Conservation (phyloP, 2,329 filamentous ascomycete genomes). For the Apiospora hydei region DNA sequence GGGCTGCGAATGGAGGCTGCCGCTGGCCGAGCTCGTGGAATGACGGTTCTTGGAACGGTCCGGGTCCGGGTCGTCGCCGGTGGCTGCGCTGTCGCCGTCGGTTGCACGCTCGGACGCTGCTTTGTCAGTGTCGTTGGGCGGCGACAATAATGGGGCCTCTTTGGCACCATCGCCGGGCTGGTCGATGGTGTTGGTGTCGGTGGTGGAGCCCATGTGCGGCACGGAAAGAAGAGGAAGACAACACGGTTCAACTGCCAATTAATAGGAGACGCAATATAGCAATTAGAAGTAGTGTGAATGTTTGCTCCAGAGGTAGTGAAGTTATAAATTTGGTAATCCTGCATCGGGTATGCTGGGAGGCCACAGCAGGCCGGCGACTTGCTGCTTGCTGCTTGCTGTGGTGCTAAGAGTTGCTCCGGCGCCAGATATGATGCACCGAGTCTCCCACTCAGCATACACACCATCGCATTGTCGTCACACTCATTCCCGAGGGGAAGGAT, state of each 20-base stretch:
- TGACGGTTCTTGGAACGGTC: background rate
- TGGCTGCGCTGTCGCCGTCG: background rate
- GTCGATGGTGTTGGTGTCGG: background rate
- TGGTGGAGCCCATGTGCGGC: constrained; percentile 9
- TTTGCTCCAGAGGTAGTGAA: background rate
- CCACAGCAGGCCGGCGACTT: too few species aligned
- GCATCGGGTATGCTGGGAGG: background rate
- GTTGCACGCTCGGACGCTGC: background rate
- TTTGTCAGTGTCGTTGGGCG: background rate
- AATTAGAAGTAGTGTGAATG: background rate
- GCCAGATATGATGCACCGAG: background rate
- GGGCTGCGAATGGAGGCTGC: background rate
- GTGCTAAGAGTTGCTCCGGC: background rate
- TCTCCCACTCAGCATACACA: background rate
- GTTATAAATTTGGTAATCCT: too few species aligned
- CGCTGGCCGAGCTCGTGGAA: background rate
- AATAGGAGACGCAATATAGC: background rate
- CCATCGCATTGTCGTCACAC: background rate
- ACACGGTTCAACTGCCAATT: background rate
- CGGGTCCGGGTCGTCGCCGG: background rate
- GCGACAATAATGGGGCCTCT: constrained; percentile 11
- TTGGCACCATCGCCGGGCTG: background rate
- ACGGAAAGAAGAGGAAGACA: background rate
- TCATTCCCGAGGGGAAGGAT: background rate
- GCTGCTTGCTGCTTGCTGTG: background rate